Base-by-base conservation (phyloP, 139 green algal genomes). In the Auxenochlorella pyrenoidosa region DNA sequence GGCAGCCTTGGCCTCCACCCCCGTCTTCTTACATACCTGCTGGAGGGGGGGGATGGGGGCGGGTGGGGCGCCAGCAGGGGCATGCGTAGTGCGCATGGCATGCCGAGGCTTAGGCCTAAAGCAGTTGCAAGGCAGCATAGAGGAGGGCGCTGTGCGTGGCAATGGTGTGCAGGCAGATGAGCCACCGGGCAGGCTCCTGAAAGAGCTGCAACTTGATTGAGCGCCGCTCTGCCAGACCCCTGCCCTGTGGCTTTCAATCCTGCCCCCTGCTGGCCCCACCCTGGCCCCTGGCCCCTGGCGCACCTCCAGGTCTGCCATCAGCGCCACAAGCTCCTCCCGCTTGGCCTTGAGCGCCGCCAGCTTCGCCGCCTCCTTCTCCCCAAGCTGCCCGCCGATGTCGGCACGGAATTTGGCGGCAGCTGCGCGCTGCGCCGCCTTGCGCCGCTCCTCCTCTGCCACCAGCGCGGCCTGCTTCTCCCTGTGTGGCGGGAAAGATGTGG, bases 401-500 rank as follows among this genome's bases (percentile, higher is more conserved):
- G n/a, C 34, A 22, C 82, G 75, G 54, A 90, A 83, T 40, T 59
- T 59, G 28, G 51, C 65, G 21, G 76, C 71, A 5, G 66, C 70
- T 5, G 43, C 82, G 0, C 66, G 38, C 5, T 58, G 38, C 5
- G 38, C 63, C 51, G 73, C 75, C 82, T 88, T 88, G 47, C 87
- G 87, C 36, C 75, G 60, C 51, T 54, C 75, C 51, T 90, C 87
- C 75, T 88, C 75, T 16, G 44, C 66, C 3, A n/a, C 82, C 13
- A 81, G 59, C 13, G 63, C 44, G 32, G 76, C 87, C 82, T 90
- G 68, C 44, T 87, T 87, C 82, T 88, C 87, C 87, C 87, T 89
- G 79, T 8, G 30, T 54, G 66, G 26, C 30, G 6, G 51, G 26
- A 51, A 72, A 38, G 24, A n/a, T n/a, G 40, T 51, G 12, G 51